phyloP scores from a whole-genome alignment of 2,329 filamentous ascomycete genomes.

The Teratosphaeria pseudoeucalypti region DNA sequence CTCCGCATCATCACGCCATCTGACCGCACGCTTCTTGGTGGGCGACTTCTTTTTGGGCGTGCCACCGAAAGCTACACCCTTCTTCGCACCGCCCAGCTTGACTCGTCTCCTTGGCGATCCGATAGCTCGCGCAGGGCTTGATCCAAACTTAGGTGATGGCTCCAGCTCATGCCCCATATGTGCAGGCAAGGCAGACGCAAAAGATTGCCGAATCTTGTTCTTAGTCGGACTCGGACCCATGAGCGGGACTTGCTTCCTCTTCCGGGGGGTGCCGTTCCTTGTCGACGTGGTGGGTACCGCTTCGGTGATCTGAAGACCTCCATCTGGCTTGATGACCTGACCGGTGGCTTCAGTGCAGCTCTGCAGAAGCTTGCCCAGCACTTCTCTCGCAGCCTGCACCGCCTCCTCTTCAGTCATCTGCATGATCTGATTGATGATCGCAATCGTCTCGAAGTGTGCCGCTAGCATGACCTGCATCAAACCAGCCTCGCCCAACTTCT shows the following conservation, averaged over 20 bases:
- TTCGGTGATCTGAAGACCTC: conserved; percentile 51
- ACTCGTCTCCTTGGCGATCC: conserved; percentile 66
- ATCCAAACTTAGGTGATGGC: conserved; percentile 5
- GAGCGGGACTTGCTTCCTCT: conserved; percentile 44
- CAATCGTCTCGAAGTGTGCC: conserved; percentile 84
- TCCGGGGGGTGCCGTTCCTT: conserved; percentile 66
- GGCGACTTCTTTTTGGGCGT: conserved; percentile 50
- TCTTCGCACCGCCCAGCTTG: conserved; percentile 52
- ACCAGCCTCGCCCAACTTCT: conserved; percentile 66
- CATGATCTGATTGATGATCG: conserved; percentile 71
- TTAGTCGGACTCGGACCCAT: conserved; percentile 40
- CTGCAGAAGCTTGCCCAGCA: conserved; percentile 68
- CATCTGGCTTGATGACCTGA: conserved; percentile 85
- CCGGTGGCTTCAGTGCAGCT: conserved; percentile 63
- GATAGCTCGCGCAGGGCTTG: conserved; percentile 40
- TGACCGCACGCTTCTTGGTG: conserved; percentile 62
- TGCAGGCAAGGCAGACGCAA: conserved; percentile 13
- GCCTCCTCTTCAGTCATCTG: conserved; percentile 76
- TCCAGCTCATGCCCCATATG: conserved; percentile 14
- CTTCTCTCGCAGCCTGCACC: conserved; percentile 63
- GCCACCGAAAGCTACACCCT: conserved; percentile 47
- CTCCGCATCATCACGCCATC: conserved; percentile 88
- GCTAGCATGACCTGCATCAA: conserved; percentile 75
- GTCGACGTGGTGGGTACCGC: conserved; percentile 52
- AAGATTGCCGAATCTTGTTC: conserved; percentile 28